phyloP scores from a whole-genome alignment of 2,329 filamentous ascomycete species.

The Neoascochyta sp. region DNA sequence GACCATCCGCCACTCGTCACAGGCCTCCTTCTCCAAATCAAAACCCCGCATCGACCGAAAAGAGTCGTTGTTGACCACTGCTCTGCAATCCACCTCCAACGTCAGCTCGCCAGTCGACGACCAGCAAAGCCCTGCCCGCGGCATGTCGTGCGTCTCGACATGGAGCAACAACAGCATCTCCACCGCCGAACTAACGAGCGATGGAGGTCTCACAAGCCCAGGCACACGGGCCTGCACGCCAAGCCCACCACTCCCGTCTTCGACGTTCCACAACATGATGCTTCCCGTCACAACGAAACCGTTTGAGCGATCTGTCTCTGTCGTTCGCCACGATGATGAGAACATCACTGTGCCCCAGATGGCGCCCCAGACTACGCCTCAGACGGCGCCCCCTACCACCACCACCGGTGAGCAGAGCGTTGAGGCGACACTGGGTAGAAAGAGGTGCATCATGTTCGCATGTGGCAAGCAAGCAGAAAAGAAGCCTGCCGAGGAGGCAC shows the following conservation, averaged over 20 bases:
- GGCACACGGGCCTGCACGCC: slow-evolving; percentile 76
- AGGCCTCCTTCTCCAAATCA: slow-evolving; percentile 47
- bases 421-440: slow-evolving; percentile 66
- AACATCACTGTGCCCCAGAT: slow-evolving; percentile 26
- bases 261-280: slow-evolving; percentile 42
- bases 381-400: slow-evolving; percentile 3
- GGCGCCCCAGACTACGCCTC: slow-evolving; percentile 12
- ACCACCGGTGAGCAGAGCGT: slow-evolving; percentile 53
- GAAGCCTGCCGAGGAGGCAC: slow-evolving; percentile 32
- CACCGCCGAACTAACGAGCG: slow-evolving; percentile 89
- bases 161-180: slow-evolving; percentile 80
- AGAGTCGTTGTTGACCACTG: slow-evolving; percentile 82
- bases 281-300: slow-evolving; percentile 39
- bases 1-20: slow-evolving; percentile 38
- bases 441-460: slow-evolving; percentile 89
- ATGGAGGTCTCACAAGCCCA: slow-evolving; percentile 85
- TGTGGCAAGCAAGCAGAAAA: slow-evolving; percentile 58
- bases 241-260: slow-evolving; percentile 73
- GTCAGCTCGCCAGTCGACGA: slow-evolving; percentile 41
- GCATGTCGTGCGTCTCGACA: slow-evolving; percentile 58
- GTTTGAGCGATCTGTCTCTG: slow-evolving; percentile 36
- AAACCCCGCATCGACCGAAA: slow-evolving; percentile 53
- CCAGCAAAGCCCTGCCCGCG: slow-evolving; percentile 40
- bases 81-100: slow-evolving; percentile 57
- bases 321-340: slow-evolving; percentile 39